Base-by-base conservation (phyloP, 1,284 basidiomycete species). In the Cryptococcus floricola region DNA sequence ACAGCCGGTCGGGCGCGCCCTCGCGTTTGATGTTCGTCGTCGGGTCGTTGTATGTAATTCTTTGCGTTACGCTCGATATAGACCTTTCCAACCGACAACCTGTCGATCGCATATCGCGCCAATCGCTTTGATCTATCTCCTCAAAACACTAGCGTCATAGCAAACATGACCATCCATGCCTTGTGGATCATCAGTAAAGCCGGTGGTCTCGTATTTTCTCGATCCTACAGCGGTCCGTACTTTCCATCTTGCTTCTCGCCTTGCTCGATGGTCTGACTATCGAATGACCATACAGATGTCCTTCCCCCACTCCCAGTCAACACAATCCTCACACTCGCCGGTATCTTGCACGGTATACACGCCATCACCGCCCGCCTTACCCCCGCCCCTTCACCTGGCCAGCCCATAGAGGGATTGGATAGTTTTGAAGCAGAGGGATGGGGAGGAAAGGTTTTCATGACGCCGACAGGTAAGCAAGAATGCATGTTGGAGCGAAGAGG, bases 311-410 rank as follows among this genome's bases (percentile, higher is more conserved):
- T 94, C 61, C 87, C 88, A 7, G 92, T 95, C n/a, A 98, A 98
- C 78, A 95, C 98, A 75, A 89, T 96, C 67, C 86, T 99, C 58
- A 90, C 98, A 19, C 85, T 98, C 31, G 96, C 96, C 2, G 95
- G 96, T 49, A 98, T 96, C 8, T 79, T 98, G 51, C 96, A 98
- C 66, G 94, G 95, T 51, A 96, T 99, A 44, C 96, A 98, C 70
- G 96, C 96, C 13, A 98, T 98, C 68, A 97, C 95, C 0, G 88
- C 89, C 60, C 85, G 91, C 42, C 81, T 99, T 44, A 91, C 89
- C 4, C 96, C 96, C 0, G 84, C 84, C 3, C 66, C 74, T 48
- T 50, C 57, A 50, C 56, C 63, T 18, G 56, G 60, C 23, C 23
- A 34, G 27, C 51, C 54, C 3, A 51, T 48, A 1, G 60, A 59